A percentile compares a stretch with the other conserved stretches of the same genome.
Conservation (phyloP, 2,329 filamentous ascomycete genomes). For the Fusarium keratoplasticum region DNA sequence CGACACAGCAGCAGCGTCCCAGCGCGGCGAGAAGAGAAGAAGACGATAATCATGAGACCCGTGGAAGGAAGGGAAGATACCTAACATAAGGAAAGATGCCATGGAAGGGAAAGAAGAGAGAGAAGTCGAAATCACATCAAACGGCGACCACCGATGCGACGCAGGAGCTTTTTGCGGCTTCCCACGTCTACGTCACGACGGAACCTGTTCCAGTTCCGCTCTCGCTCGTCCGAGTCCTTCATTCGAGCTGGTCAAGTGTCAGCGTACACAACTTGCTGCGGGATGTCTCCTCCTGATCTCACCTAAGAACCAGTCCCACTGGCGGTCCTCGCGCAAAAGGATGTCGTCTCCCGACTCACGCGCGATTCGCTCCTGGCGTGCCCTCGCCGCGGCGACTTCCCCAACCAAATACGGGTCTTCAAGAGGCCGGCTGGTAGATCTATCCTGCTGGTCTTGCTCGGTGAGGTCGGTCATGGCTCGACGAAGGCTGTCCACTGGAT, state of each 20-base stretch:
- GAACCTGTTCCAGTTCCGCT: conserved; percentile 59
- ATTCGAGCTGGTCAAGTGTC: conserved; percentile 58
- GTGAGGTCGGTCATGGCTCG: conserved; percentile 35
- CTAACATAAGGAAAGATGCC: background rate
- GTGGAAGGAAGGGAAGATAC: background rate
- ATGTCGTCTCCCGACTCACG: conserved; percentile 66
- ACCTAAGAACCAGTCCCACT: conserved; percentile 73
- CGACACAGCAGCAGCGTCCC: conserved; percentile 35
- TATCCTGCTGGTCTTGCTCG: conserved; percentile 30
- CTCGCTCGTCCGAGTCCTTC: conserved; percentile 62
- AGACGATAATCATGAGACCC: background rate
- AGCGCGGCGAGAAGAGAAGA: conserved; percentile 23
- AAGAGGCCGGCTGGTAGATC: conserved; percentile 58
- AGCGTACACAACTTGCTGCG: conserved; percentile 11
- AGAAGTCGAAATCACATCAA: conserved; percentile 32
- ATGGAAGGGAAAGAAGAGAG: conserved; percentile 7
- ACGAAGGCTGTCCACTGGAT: conserved; percentile 45
- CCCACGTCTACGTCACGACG: conserved; percentile 53
- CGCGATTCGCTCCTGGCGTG: conserved; percentile 67
- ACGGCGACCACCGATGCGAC: conserved; percentile 53
- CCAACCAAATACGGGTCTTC: conserved; percentile 78
- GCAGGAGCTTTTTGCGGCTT: conserved; percentile 53
- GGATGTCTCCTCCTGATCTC: conserved; percentile 44
- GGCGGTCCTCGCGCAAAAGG: conserved; percentile 66
- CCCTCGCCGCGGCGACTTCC: conserved; percentile 70